A percentile compares a stretch with the other conserved stretches of the same genome.
Conservation (phyloP, 257 asterid species). For the Solanum sejunctum region DNA sequence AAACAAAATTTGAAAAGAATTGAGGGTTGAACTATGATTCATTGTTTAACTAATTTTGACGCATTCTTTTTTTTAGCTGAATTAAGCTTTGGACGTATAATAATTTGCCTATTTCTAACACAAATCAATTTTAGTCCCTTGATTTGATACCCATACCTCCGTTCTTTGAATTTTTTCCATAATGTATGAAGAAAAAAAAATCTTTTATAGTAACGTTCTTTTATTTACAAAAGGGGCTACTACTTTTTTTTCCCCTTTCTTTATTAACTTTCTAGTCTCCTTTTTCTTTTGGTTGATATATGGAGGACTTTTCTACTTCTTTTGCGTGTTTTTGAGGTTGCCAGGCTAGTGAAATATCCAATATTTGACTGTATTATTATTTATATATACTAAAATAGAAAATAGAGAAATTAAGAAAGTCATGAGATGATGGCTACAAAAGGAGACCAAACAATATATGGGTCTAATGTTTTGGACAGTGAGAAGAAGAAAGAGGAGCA, state of each 20-base stretch:
- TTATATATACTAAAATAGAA: background rate
- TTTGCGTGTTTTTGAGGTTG: conserved; percentile 11
- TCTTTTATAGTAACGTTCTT: background rate
- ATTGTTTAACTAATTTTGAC: background rate
- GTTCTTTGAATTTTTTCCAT: background rate
- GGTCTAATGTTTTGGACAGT: conserved; percentile 11
- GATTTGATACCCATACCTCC: background rate
- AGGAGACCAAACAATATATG: background rate
- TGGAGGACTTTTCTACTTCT: background rate
- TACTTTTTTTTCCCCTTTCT: background rate
- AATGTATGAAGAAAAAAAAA: background rate
- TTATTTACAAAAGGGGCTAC: background rate
- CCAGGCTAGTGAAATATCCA: background rate
- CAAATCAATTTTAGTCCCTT: background rate
- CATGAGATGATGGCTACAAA: background rate
- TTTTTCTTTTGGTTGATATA: background rate
- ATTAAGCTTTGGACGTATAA: background rate
- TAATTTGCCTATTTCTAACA: background rate
- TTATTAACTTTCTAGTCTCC: background rate
- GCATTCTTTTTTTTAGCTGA: too few species aligned
- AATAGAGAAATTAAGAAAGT: background rate
- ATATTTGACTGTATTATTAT: background rate
- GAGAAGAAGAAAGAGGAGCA: background rate
- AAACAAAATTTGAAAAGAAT: background rate
- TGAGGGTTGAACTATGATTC: too few species aligned